Base-by-base conservation (phyloP, 371 early-diverging fungal species). In the Phascolomyces articulosus region DNA sequence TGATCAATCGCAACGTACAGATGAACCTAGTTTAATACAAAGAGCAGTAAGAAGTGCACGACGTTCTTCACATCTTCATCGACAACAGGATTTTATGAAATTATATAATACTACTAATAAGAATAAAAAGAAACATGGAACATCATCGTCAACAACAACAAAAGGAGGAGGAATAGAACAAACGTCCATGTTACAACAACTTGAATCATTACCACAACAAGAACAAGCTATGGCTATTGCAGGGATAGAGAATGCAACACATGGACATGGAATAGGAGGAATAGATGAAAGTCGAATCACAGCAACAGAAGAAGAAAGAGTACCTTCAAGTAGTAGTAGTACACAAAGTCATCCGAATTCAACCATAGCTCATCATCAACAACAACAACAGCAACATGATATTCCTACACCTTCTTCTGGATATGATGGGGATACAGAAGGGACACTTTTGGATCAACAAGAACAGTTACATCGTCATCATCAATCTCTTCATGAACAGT, bases 331-430 rank as follows among this genome's bases (percentile, higher is more conserved):
- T 34, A 34, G 34, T 34, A 34, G 34, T 34, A 34, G 11, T 34
- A 34, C n/a, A n/a, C n/a, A n/a, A n/a, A n/a, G n/a, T 38, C 38
- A 38, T 62, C 62, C 21, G 26, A 29, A 20, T 62, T 54, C 44
- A 44, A n/a, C 16, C 4, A 44, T 24, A 60, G 49, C 54, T 62
- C 63, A 0, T 54, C 55, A 38, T 47, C 49, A 24, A 18, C 47
- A 41, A 8, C 44, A 20, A 10, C 56, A 44, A 48, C 15, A 48
- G 56, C 16, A 44, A 41, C 29, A 24, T 15, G 65, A 64, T 53
- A 64, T 71, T 8, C 68, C 68, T 1, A 64, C 64, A 16, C 64
- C 64, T 23, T 64, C 64, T 61, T 69, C 64, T n/a, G 64, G 64
- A 4, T 69, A 64, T 49, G 64, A 64, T 18, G 69, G 64, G 10